These are phyloP conservation scores for Penicillium ochrochloron DNA, from an alignment of 495 filamentous ascomycete genomes.

Conservation along the genomic window DNA sequence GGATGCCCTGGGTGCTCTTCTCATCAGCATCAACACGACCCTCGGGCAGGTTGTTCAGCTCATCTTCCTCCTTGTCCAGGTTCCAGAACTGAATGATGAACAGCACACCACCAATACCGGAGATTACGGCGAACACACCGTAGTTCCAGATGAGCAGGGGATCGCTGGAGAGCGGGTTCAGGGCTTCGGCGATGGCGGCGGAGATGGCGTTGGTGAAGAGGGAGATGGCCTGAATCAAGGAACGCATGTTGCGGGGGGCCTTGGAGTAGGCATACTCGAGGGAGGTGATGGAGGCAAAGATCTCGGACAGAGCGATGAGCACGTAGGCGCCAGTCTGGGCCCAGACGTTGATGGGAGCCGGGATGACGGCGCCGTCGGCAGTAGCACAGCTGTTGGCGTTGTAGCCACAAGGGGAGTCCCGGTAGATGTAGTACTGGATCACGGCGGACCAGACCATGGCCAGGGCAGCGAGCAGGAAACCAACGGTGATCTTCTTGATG, in stretches of 20 bases:
- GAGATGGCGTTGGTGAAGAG: constrained; percentile 73
- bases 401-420: constrained; percentile 55
- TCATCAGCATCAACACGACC: constrained; percentile 25
- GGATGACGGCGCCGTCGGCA: constrained; percentile 19
- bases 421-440: constrained; percentile 71
- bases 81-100: constrained; percentile 63
- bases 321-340: constrained; percentile 65
- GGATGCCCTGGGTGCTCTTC: constrained; percentile 15
- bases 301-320: constrained; percentile 67
- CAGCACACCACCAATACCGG: constrained; percentile 56
- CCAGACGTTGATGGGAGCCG: constrained; percentile 55
- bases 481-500: constrained; percentile 69
- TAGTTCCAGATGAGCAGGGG: constrained; percentile 71
- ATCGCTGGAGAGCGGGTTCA: constrained; percentile 64
- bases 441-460: constrained; percentile 65
- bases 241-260: constrained; percentile 79
- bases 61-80: constrained; percentile 67
- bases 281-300: constrained; percentile 68
- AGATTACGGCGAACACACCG: constrained; percentile 62
- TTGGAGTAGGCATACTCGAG: constrained; percentile 80
- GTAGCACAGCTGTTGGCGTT: constrained; percentile 49
- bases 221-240: constrained; percentile 67
- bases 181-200: constrained; percentile 63
- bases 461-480: constrained; percentile 63
- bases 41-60: constrained; percentile 57